phyloP scores from a whole-genome alignment of 768 basidiomycete species.

The Rhizopogon vulgaris region DNA sequence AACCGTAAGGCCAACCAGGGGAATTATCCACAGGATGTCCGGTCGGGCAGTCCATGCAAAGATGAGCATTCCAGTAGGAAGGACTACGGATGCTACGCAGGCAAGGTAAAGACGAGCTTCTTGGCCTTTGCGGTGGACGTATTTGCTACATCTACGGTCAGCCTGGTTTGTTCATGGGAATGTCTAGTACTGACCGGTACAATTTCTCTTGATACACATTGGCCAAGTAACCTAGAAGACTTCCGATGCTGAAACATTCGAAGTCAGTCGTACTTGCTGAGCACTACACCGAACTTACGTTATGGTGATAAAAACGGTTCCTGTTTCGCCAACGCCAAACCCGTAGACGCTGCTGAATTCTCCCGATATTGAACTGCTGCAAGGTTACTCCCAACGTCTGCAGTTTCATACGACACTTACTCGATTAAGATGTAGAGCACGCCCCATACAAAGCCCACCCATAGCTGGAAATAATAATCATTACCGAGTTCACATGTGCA shows the following conservation, averaged over 20 bases:
- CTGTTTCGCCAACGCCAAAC: conserved; percentile 55
- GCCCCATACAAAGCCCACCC: conserved; percentile 74
- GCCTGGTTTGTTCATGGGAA: conserved; percentile 10
- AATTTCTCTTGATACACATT: conserved; percentile 44
- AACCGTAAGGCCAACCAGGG: conserved; percentile 21
- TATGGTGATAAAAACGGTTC: conserved; percentile 54
- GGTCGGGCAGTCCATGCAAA: conserved; percentile 64
- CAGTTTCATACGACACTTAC: conserved; percentile 24
- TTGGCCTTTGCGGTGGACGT: conserved; percentile 28
- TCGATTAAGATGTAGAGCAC: conserved; percentile 63
- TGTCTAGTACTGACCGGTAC: conserved; percentile 35
- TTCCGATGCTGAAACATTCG: conserved; percentile 40
- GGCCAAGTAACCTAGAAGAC: conserved; percentile 39
- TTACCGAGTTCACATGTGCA: background rate
- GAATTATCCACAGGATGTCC: conserved; percentile 53
- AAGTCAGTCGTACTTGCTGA: background rate
- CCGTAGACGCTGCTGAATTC: conserved; percentile 52
- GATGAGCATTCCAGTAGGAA: conserved; percentile 62
- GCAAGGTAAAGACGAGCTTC: conserved; percentile 63
- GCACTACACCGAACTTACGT: conserved; percentile 30
- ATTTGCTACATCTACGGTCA: conserved; percentile 19
- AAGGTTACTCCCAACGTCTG: conserved; percentile 2
- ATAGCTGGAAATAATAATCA: conserved; percentile 37
- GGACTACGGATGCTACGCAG: conserved; percentile 46
- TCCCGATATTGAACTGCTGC: conserved; percentile 44